These are phyloP conservation scores for Pestalotiopsis sp. DNA, from an alignment of 2,329 filamentous ascomycete genomes.

Conservation along the genomic window DNA sequence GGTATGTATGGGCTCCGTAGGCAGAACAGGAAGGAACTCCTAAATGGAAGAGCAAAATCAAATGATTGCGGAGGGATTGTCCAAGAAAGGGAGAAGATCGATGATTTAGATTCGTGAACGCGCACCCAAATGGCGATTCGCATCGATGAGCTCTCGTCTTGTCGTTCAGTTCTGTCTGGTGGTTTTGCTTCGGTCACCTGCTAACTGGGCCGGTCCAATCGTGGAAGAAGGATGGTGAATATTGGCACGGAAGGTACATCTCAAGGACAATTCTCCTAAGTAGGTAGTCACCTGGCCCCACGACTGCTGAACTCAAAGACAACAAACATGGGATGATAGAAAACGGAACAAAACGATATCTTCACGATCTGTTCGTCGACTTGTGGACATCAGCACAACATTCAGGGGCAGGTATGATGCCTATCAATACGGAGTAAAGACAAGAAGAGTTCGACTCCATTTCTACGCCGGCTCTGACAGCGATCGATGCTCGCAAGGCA, in stretches of 20 bases:
- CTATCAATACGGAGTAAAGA: too few relatives aligned
- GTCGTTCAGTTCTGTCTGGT: neutral
- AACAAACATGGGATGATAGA: neutral
- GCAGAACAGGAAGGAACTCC: neutral
- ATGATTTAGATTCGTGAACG: neutral
- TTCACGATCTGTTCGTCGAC: too few relatives aligned
- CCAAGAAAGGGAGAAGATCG: neutral
- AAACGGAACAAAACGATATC: neutral
- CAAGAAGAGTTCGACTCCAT: too few relatives aligned
- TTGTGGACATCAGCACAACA: too few relatives aligned
- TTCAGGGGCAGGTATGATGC: too few relatives aligned
- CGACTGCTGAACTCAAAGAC: neutral
- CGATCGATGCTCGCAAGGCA: too few relatives aligned
- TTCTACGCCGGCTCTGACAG: too few relatives aligned
- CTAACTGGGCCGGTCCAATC: neutral
- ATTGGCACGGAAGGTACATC: neutral
- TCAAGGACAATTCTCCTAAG: neutral
- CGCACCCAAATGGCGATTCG: neutral
- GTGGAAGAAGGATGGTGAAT: neutral
- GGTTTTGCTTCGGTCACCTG: neutral
- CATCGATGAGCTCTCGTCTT: too few relatives aligned
- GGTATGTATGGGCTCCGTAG: neutral
- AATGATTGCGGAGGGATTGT: neutral
- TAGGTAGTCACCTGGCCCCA: neutral
- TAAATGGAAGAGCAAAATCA: neutral